Evolutionary conservation across 2,329 filamentous ascomycete species (phyloP), one percentile per base, ranked within the genome.

Genomic region (Helminthosporium solani): DNA sequence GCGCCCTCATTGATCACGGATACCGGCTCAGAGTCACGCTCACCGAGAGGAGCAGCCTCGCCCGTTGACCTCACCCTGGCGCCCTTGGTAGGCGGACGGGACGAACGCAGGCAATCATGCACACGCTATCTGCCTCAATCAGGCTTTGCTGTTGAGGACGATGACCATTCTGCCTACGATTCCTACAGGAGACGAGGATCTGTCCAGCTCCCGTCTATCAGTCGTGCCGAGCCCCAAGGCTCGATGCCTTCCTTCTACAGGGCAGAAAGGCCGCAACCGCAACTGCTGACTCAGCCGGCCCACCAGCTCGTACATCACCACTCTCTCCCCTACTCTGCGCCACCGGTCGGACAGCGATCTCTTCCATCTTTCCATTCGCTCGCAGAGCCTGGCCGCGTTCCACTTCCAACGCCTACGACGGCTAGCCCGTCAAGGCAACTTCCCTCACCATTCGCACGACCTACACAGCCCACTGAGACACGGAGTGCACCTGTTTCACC

Each of bases 1-100:
- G 81, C 84, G 3, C 85, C 85, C 6, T 87, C 86, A 1, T 76
- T 89, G 52, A 77, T 88, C 40, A 90, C 87, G 0, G 88, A 94
- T 65, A 71, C 64, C 39, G 75, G 74, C 16, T 76, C 74, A 20
- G 69, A 73, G 50, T 72, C 73, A 2, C 68, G 75, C 39, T 77
- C 75, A 37, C 74, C 75, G 18, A 70, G 71, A 41, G 68, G 71
- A 44, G 70, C 70, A 20, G 66, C 69, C n/a, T 76, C 74, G 3
- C 72, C 70, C 14, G 70, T 75, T n/a, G 74, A 77, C 52, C 70
- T 75, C 27, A 65, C 64, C 11, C 59, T 70, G 14, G 64, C 66
- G 27, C 68, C 68, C 27, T 49, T 71, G 12, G 62, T 70, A 2
- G 67, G 67, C 20, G 55, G 57, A 27, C 53, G 68, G n/a, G 62